A percentile compares a stretch with the other conserved stretches of the same genome.
These are phyloP conservation scores for Hortaea werneckii DNA, from an alignment of 2,329 filamentous ascomycete genomes.

Conservation along the genomic window DNA sequence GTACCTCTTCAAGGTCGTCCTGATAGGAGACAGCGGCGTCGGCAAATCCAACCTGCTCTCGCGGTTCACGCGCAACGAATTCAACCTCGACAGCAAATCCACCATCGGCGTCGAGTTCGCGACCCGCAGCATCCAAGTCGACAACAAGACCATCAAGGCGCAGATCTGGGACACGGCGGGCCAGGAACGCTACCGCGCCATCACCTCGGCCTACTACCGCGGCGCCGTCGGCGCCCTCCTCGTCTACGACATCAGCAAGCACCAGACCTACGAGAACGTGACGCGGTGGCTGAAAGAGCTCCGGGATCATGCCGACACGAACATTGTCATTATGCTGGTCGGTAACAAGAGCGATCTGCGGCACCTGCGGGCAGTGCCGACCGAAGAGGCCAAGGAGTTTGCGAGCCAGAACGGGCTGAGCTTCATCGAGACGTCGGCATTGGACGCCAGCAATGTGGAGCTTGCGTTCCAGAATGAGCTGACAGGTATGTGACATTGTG, in stretches of 20 bases:
- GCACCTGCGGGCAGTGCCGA: slow-evolving; percentile 91
- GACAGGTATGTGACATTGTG: slow-evolving; percentile 63
- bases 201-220: slow-evolving; percentile 97
- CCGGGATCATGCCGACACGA: slow-evolving; percentile 92
- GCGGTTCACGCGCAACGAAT: slow-evolving; percentile 98
- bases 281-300: slow-evolving; percentile 98
- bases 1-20: slow-evolving; percentile 99
- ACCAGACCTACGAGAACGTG: slow-evolving; percentile 98
- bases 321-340: slow-evolving; percentile 98
- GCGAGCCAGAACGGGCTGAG: slow-evolving; percentile 63
- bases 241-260: slow-evolving; percentile 99
- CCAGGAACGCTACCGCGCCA: slow-evolving; percentile 97
- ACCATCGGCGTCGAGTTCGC: slow-evolving; percentile 99
- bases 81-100: slow-evolving; percentile 99
- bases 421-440: slow-evolving; percentile 97
- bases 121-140: slow-evolving; percentile 95
- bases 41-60: slow-evolving; percentile 99
- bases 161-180: slow-evolving; percentile 99
- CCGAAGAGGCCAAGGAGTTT: slow-evolving; percentile 96
- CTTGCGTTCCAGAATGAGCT: slow-evolving; percentile 99
- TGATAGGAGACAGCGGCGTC: slow-evolving; percentile 98
- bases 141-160: slow-evolving; percentile 99
- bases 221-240: slow-evolving; percentile 94
- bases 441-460: slow-evolving; percentile 98
- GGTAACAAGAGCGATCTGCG: slow-evolving; percentile 99